Evolutionary conservation across 2,329 filamentous ascomycete species (phyloP).

Genomic region (Ceratocystis alfenasii): DNA sequence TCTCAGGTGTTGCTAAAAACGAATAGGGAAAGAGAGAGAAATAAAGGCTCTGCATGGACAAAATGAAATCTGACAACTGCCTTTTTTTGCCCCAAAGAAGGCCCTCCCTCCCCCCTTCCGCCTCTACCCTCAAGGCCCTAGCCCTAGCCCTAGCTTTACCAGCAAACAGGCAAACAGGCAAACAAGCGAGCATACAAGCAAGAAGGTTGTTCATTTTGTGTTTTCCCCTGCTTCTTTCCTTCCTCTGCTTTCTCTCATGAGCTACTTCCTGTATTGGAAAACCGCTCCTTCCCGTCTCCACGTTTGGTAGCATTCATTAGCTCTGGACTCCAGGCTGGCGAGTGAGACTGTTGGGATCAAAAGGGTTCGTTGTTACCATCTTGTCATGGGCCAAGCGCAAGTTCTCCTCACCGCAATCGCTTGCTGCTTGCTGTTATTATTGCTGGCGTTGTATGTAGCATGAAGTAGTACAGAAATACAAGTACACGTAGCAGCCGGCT

Average conservation of each 20-base stretch:
- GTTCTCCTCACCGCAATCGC: too few relatives aligned
- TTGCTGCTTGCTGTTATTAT: background rate
- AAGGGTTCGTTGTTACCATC: background rate
- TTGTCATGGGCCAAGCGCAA: background rate
- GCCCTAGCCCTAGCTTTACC: too few relatives aligned
- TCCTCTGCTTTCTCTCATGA: background rate
- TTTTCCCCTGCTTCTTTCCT: background rate
- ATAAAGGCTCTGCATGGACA: too few relatives aligned
- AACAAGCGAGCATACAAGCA: too few relatives aligned
- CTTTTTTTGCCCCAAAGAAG: background rate
- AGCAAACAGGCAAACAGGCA: too few relatives aligned
- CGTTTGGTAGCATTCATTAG: background rate
- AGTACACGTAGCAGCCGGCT: background rate
- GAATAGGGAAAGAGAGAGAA: background rate
- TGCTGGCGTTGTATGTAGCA: background rate
- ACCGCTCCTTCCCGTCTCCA: constrained; percentile 6
- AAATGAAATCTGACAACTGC: background rate
- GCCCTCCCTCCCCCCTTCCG: too few relatives aligned
- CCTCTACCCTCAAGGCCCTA: too few relatives aligned
- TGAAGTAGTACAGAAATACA: background rate
- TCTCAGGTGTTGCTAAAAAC: background rate
- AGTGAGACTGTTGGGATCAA: background rate
- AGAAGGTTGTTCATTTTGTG: too few relatives aligned
- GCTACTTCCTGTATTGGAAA: background rate
- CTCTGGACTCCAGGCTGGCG: background rate